phyloP scores from a whole-genome alignment of 441 rosid genomes.

The Aleurites moluccanus region DNA sequence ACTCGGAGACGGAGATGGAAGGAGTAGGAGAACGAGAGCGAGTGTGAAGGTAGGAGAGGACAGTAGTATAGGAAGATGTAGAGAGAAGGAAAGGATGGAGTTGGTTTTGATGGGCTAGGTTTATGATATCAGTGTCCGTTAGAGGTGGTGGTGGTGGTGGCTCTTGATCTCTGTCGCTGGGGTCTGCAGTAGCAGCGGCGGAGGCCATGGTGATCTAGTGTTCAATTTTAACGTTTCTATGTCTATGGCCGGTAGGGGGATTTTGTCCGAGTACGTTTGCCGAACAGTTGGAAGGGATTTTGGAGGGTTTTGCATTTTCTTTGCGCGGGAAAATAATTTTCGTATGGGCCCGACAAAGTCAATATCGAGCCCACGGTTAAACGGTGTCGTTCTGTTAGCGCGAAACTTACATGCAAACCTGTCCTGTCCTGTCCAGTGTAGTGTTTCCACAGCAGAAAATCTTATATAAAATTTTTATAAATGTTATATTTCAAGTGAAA shows the following conservation, averaged over 20 bases:
- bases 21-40: slow-evolving; percentile 55
- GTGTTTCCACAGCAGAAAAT: no score
- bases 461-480: no score
- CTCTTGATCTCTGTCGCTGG: slow-evolving; percentile 1
- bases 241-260: not conserved
- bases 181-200: slow-evolving; percentile 25
- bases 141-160: slow-evolving; percentile 36
- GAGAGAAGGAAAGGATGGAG: slow-evolving; percentile 55
- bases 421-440: no score
- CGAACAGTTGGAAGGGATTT: not conserved
- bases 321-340: slow-evolving; percentile 6
- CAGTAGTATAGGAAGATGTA: slow-evolving; percentile 44
- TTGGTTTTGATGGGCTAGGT: slow-evolving; percentile 50
- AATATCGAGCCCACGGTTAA: not conserved
- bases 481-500: no score
- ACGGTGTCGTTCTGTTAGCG: not conserved
- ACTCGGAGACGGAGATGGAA: slow-evolving; percentile 57
- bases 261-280: not conserved
- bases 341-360: no score
- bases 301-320: not conserved
- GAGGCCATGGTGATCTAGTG: slow-evolving; percentile 25
- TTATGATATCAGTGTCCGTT: slow-evolving; percentile 54
- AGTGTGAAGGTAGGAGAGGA: slow-evolving; percentile 52
- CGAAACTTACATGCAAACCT: no score
- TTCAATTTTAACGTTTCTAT: not conserved